Base-by-base conservation (phyloP, 2,329 filamentous ascomycete genomes). In the Tolypocladium ophioglossoides region DNA sequence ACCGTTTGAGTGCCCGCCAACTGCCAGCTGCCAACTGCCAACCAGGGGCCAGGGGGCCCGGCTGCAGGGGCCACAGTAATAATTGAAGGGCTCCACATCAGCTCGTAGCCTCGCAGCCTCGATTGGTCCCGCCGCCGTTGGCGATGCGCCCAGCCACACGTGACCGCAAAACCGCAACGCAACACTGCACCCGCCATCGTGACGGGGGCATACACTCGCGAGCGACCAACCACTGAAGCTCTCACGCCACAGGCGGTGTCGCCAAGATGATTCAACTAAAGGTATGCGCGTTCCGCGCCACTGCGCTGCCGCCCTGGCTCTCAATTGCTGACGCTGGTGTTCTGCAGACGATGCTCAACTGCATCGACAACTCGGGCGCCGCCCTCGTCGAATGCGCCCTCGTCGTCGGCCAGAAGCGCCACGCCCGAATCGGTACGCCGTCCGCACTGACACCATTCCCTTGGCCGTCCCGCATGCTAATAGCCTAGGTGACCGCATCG, bases 361-460 rank as follows among this genome's bases (percentile, higher is more conserved):
- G 94, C 85, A 97, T 99, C 83, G 94, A 99, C 86, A 99, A 96
- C 79, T 97, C 94, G 61, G 94, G 94, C 70, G 94, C 94, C 63
- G 91, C 94, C 65, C 80, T 99, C 62, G 94, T 97, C 74, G 94
- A 99, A 77, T 99, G 94, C 76, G 89, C 87, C 70, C 87, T 92
- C 70, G 87, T 97, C 59, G 78, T 99, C 66, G 89, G 89, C 67
- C 94, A 92, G 76, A 95, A 96, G 77, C 78, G 84, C 62, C 83
- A 86, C 66, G 94, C 92, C 56, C 86, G 85, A 67, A 91, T 99
- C 67, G 94, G 91, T 96, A 80, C 65, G 79, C 61, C 39, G 48
- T 54, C 50, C 54, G 22, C 30, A 30, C 30, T 6, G 2, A 30
- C 30, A 9, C 7, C 30, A 8, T 8, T 30, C 30, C 30, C 30